Evolutionary conservation across 177 flowering plant species (phyloP).

Genomic region (Tripterygium wilfordii): DNA sequence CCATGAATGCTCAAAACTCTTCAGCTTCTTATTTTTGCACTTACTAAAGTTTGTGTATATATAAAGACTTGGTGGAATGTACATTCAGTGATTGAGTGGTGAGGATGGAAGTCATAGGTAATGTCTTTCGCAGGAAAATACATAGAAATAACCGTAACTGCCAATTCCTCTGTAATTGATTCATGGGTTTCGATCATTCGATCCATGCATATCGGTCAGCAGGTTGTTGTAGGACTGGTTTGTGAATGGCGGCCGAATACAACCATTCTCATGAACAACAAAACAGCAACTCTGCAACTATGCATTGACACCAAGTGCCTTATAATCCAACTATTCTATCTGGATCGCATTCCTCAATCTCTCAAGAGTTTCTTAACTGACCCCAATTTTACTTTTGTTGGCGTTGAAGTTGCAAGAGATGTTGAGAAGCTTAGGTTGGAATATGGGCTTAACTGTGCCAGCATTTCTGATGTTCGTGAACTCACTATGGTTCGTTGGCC

Average conservation of each 20-base stretch:
- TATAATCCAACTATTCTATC: conserved; percentile 16
- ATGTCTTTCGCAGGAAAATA: no score
- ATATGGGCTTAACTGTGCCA: conserved; percentile 9
- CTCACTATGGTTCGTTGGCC: conserved; percentile 19
- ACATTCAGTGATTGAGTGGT: no score
- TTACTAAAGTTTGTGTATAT: no score
- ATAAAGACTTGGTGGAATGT: no score
- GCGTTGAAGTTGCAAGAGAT: conserved; percentile 10
- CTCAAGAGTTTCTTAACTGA: conserved; percentile 7
- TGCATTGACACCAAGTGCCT: conserved; percentile 17
- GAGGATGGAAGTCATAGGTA: no score
- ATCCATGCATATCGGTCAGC: not conserved
- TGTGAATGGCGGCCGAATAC: conserved; percentile 13
- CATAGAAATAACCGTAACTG: not conserved
- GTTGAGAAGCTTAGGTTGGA: conserved; percentile 4
- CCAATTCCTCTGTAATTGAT: not conserved
- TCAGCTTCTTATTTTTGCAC: no score
- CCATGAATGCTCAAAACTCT: no score
- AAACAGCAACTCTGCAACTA: conserved; percentile 15
- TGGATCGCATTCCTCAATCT: conserved; percentile 7
- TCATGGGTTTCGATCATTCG: not conserved
- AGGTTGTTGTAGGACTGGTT: conserved; percentile 9
- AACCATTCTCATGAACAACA: conserved; percentile 5
- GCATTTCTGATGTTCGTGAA: conserved; percentile 6
- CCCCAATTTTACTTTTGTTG: conserved; percentile 12